Evolutionary conservation across 805 yeast genomes (phyloP).

Genomic region (Debaryomyces maramus): DNA sequence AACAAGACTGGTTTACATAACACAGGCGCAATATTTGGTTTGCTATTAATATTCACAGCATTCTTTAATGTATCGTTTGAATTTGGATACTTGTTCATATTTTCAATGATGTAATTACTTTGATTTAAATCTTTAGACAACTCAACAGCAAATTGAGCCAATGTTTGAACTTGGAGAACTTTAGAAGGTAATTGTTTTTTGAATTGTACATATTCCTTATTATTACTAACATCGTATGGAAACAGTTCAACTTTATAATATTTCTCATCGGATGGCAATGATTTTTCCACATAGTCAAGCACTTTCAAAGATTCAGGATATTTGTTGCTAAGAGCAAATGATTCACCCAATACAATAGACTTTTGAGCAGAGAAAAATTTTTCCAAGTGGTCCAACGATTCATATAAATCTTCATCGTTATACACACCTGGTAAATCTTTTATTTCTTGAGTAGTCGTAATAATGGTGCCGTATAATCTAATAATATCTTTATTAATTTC

Average conservation of each 20-base stretch:
- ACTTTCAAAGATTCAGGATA: conserved; percentile 51
- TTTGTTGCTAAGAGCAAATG: conserved; percentile 40
- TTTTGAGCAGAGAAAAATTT: conserved; percentile 48
- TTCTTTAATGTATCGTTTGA: conserved; percentile 16
- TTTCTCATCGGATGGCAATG: conserved; percentile 12
- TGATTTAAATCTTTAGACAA: conserved; percentile 8
- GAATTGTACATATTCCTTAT: conserved; percentile 29
- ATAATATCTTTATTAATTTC: conserved; percentile 41
- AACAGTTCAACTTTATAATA: conserved; percentile 38
- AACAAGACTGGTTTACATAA: conserved; percentile 86
- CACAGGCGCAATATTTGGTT: conserved; percentile 51
- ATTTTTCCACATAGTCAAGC: conserved; percentile 22
- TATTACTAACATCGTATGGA: conserved; percentile 43
- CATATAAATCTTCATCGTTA: conserved; percentile 69
- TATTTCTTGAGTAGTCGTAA: conserved; percentile 55
- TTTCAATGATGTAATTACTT: conserved; percentile 41
- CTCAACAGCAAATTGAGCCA: conserved; percentile 47
- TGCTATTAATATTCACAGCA: conserved; percentile 22
- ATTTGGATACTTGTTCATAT: conserved; percentile 41
- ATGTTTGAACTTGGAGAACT: conserved; percentile 36
- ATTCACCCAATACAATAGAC: conserved; percentile 44
- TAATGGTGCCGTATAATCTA: conserved; percentile 52
- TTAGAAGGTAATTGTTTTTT: conserved; percentile 15
- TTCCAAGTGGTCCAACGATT: conserved; percentile 52
- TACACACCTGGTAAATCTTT: conserved; percentile 90